These are phyloP conservation scores for Puccinia hordei DNA, from an alignment of 1,284 basidiomycete species.

Conservation along the genomic window DNA sequence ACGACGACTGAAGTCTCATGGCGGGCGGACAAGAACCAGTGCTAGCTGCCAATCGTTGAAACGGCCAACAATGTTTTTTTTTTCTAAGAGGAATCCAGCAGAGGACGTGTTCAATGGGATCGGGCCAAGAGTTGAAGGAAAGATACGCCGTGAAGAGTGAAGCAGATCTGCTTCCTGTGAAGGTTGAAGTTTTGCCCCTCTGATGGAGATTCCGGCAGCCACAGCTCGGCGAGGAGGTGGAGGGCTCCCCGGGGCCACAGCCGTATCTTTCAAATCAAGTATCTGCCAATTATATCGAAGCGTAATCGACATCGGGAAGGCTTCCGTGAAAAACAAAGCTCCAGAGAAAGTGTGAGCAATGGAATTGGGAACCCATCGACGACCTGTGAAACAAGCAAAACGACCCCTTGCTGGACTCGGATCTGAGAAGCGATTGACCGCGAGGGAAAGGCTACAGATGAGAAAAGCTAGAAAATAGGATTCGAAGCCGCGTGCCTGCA, in stretches of 20 bases:
- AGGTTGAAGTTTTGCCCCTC: background rate
- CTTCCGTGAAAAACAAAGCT: background rate
- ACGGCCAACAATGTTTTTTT: background rate
- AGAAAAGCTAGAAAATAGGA: background rate
- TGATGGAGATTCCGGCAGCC: background rate
- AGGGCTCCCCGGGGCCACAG: background rate
- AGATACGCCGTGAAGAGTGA: background rate
- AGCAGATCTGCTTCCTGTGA: background rate
- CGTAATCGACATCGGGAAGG: background rate
- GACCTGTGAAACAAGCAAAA: background rate
- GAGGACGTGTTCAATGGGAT: background rate
- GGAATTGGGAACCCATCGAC: background rate
- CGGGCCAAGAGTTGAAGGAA: background rate
- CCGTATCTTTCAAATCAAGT: background rate
- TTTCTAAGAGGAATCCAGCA: background rate
- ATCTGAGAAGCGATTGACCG: background rate
- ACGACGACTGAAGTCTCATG: too few relatives aligned
- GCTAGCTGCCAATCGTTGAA: background rate
- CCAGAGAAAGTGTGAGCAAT: background rate
- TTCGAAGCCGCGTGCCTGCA: background rate
- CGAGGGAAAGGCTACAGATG: background rate
- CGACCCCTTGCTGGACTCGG: background rate
- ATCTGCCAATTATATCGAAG: background rate
- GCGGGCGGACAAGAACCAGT: background rate
- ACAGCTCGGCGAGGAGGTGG: background rate